Base-by-base conservation (phyloP, 768 basidiomycete genomes). In the Collybia sordida region DNA sequence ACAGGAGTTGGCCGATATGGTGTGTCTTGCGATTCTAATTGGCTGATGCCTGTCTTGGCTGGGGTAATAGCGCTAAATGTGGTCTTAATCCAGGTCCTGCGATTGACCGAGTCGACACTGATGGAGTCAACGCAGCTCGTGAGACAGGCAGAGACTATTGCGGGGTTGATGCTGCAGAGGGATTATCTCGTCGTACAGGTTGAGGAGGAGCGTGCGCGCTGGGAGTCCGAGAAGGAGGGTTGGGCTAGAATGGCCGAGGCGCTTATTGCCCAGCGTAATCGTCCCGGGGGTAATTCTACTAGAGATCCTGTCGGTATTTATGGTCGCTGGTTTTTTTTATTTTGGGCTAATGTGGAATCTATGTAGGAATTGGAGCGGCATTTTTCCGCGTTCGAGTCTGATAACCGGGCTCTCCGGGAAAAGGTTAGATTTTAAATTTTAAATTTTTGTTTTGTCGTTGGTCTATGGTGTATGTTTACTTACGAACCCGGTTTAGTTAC, bases 171-270 rank as follows among this genome's bases (percentile, higher is more conserved):
- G 1, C 56, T 65, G 8, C 87, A 90, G 56, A 77, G 84, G 11
- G 80, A 88, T 57, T 77, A 79, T 50, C 57, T 89, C 11, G 52
- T 80, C 2, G 65, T 63, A 18, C 77, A 80, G 35, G 68, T 73
- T 6, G 74, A 81, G 36, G 82, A 86, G 47, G 81, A 88, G 49
- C 74, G 76, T n/a, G 69, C 71, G 6, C 72, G 78, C 31, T 87
- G 83, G 83, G 68, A 79, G 25, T 74, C 79, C 1, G 87, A 90
- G 62, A 75, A 77, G 57, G 79, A 80, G 14, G 71, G 77, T 2
- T 90, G 87, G 84, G 77, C 74, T 4, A 71, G 88, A 48, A 81
- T 77, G 56, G 80, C 86, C 1, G 87, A 90, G 54, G 86, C 84
- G 6, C 70, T 90, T 28, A 71, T 87, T 48, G 61, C 71, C 2